Conservation (phyloP, 176 grass and related monocot genomes). For the Musa troglodytarum region DNA sequence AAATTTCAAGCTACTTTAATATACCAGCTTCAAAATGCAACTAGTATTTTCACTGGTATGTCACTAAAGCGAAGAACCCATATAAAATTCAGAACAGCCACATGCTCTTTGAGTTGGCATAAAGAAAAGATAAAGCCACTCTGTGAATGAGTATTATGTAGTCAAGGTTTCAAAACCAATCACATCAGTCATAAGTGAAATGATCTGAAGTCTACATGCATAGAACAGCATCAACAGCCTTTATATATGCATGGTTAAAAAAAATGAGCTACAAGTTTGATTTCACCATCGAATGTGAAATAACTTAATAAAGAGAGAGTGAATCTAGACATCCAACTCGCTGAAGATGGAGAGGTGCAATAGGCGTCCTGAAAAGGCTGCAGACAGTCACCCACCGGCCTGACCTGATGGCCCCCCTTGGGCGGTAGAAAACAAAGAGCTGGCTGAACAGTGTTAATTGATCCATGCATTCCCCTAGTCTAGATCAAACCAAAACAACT, state of each 20-base stretch:
- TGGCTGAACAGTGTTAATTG: too few relatives aligned
- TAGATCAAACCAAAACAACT: not conserved
- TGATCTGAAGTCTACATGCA: not conserved
- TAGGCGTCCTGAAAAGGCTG: not conserved
- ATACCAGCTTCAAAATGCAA: too few relatives aligned
- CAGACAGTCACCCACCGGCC: too few relatives aligned
- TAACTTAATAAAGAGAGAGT: not conserved
- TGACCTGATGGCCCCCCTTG: too few relatives aligned
- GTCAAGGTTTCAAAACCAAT: too few relatives aligned
- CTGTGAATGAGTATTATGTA: too few relatives aligned
- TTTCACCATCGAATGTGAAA: not conserved
- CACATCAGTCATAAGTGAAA: not conserved
- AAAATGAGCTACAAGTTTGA: not conserved
- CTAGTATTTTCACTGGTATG: too few relatives aligned
- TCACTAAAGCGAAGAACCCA: not conserved
- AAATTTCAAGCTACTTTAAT: too few relatives aligned
- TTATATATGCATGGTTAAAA: not conserved
- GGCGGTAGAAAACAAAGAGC: too few relatives aligned
- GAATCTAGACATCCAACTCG: not conserved
- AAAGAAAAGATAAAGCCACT: too few relatives aligned
- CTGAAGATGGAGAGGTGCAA: not conserved
- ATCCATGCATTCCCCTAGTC: too few relatives aligned
- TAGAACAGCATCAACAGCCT: not conserved
- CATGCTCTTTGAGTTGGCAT: too few relatives aligned
- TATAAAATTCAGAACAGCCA: not conserved